phyloP scores from a whole-genome alignment of 768 basidiomycete genomes.

The Phaffia tasmanica region DNA sequence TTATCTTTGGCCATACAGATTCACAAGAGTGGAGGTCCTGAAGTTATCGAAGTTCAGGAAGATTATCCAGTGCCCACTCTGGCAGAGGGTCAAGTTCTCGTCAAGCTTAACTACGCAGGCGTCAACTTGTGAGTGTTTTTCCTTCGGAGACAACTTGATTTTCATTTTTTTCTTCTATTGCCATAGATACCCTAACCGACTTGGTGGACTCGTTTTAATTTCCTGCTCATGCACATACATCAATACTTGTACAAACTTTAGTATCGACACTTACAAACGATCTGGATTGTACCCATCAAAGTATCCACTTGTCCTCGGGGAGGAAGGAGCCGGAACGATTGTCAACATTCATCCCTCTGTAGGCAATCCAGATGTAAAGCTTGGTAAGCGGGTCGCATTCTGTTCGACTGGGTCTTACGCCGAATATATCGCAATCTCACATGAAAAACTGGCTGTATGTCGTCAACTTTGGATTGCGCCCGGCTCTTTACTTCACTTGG shows the following conservation, averaged over 20 bases:
- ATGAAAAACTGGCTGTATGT: conserved; percentile 13
- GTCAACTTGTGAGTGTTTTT: conserved; percentile 54
- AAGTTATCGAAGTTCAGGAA: conserved; percentile 49
- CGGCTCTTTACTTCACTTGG: no score
- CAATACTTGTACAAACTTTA: not conserved
- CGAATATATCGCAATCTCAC: conserved; percentile 10
- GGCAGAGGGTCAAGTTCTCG: conserved; percentile 50
- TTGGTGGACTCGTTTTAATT: not conserved
- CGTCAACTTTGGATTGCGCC: no score
- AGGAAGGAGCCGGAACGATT: conserved; percentile 67
- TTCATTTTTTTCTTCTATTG: no score
- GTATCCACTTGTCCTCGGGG: conserved; percentile 61
- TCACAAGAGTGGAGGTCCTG: conserved; percentile 59
- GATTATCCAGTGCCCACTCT: conserved; percentile 55
- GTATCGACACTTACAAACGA: conserved; percentile 52
- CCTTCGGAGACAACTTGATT: not conserved
- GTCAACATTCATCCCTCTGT: conserved; percentile 53
- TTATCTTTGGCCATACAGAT: conserved; percentile 40
- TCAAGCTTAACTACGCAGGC: conserved; percentile 48
- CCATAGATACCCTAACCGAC: not conserved
- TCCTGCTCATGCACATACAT: not conserved
- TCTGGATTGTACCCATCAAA: conserved; percentile 43
- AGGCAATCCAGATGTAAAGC: not conserved
- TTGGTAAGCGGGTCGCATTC: conserved; percentile 8
- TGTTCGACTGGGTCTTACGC: conserved; percentile 8